phyloP scores from a whole-genome alignment of 306 rosid species.

The Inga oerstediana region DNA sequence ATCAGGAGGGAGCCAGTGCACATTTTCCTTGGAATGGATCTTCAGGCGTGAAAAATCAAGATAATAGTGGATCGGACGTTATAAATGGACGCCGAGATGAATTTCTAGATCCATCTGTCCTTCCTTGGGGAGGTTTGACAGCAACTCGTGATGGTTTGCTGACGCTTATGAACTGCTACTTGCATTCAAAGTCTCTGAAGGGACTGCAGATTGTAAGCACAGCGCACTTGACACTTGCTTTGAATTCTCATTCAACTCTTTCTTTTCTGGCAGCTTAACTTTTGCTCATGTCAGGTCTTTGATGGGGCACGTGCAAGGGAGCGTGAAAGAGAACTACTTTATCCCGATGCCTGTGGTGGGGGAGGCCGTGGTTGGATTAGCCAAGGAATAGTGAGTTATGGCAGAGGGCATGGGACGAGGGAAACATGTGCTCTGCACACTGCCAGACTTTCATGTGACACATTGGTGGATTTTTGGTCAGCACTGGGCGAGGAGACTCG shows the following conservation, averaged over 20 bases:
- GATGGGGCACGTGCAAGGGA: conserved; percentile 97
- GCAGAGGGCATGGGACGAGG: conserved; percentile 96
- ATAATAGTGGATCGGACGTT: conserved; percentile 50
- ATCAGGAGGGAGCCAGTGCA: conserved; percentile 63
- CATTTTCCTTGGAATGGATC: conserved; percentile 54
- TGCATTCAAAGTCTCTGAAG: conserved; percentile 72
- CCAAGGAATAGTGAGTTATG: conserved; percentile 86
- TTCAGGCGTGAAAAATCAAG: conserved; percentile 57
- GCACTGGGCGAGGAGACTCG: conserved; percentile 98
- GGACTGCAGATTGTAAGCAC: conserved; percentile 85
- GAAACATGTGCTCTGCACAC: conserved; percentile 98
- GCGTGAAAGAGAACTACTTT: conserved; percentile 94
- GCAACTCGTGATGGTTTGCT: conserved; percentile 86
- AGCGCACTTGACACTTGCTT: conserved; percentile 18
- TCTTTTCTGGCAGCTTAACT: conserved; percentile 34
- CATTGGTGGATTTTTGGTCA: conserved; percentile 97
- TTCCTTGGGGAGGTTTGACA: conserved; percentile 98
- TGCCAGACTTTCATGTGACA: conserved; percentile 96
- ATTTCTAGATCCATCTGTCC: conserved; percentile 88
- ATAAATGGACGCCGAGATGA: conserved; percentile 62
- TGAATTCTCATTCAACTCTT: conserved; percentile 2
- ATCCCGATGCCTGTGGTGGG: conserved; percentile 99
- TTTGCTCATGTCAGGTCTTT: conserved; percentile 71
- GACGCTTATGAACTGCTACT: conserved; percentile 88
- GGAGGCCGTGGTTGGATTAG: conserved; percentile 99